These are phyloP conservation scores for Macadamia tetraphylla DNA, from an alignment of 164 flowering plant species.

Conservation along the genomic window DNA sequence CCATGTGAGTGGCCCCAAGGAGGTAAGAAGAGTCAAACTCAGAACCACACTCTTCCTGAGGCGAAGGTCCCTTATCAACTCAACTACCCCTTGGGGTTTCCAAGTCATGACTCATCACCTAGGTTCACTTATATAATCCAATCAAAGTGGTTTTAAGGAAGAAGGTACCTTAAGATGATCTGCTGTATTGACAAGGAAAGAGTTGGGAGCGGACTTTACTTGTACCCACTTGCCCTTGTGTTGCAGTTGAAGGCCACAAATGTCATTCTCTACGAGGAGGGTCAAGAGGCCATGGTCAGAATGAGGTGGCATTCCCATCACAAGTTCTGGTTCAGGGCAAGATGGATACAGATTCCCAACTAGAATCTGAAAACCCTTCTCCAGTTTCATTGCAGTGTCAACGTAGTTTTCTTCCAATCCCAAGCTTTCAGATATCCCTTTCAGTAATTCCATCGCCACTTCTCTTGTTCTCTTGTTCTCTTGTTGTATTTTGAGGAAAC, in stretches of 20 bases:
- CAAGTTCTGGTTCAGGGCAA: slow-evolving; percentile 61
- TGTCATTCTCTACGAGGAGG: slow-evolving; percentile 44
- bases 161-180: slow-evolving; percentile 53
- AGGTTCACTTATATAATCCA: no score
- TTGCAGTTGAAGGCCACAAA: slow-evolving; percentile 56
- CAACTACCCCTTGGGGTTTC: no score
- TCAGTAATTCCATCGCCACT: slow-evolving; percentile 24
- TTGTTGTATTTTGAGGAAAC: slow-evolving; percentile 30
- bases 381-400: slow-evolving; percentile 26
- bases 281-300: slow-evolving; percentile 67
- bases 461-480: slow-evolving; percentile 26
- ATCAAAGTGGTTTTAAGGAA: no score
- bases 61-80: no score
- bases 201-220: slow-evolving; percentile 43
- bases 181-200: slow-evolving; percentile 50
- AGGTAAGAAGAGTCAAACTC: no score
- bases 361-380: slow-evolving; percentile 30
- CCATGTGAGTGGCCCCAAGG: no score
- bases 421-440: slow-evolving; percentile 49
- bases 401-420: slow-evolving; percentile 40
- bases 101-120: no score
- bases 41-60: no score
- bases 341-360: slow-evolving; percentile 51
- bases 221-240: slow-evolving; percentile 60
- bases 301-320: slow-evolving; percentile 62